Evolutionary conservation across 2,329 filamentous ascomycete genomes (phyloP), one percentile per base, ranked within the genome.

Genomic region (Talaromyces albobiverticillius): DNA sequence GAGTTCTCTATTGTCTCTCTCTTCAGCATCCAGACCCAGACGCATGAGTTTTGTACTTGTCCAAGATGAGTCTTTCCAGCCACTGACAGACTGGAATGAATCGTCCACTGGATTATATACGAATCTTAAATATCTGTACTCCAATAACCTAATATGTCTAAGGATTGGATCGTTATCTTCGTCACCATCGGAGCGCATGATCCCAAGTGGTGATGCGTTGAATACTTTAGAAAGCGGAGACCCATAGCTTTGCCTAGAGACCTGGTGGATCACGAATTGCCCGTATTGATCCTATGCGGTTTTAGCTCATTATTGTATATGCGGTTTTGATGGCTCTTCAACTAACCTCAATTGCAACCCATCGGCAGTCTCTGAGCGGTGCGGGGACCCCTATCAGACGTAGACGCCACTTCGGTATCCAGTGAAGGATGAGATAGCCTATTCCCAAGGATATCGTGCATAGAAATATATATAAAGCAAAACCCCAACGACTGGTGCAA

Each of bases 41-140:
- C 91, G 86, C 56, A 96, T 84, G 6, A 82, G 76, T 55, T 85
- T 84, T 1, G 93, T 82, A 64, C 90, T 84, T 2, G 83, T 89
- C 94, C 94, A 99, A 22, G 82, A 76, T 0, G 93, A 91, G 64
- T 99, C 94, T 70, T 95, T 96, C 94, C 94, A 99, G 29, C 89
- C 90, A 64, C 85, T 92, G 55, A 87, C 89, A 3, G 95, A 79
- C 25, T 92, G 76, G 61, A 97, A 97, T 71, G 88, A 94, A 72
- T 96, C 94, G 64, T 89, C 88, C 11, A 90, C 67, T 1, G 93
- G 91, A 65, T 99, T 90, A 67, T 89, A 97, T 67, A 88, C 93
- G 64, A 99, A 91, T 47, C 90, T 88, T 59, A 99, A 87, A 67
- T 99, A 97, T 60, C 94, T 87, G 71, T 97, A 99, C 65, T 95